These are phyloP conservation scores for Novymonas esmeraldas DNA, from an alignment of 208 protist genomes.

Conservation along the genomic window DNA sequence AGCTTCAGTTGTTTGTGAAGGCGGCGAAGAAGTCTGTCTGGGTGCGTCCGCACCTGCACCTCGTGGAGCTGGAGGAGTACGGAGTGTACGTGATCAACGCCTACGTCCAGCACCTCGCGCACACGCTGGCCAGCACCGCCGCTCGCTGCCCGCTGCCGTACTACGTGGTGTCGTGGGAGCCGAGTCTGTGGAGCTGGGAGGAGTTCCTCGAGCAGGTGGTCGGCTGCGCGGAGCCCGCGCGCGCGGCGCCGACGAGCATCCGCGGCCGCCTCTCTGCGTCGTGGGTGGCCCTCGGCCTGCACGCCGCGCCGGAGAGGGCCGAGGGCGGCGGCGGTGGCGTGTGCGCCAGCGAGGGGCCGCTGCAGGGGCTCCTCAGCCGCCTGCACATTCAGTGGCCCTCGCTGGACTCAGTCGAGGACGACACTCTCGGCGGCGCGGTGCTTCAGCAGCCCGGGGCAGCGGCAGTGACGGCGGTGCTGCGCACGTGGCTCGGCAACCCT, in stretches of 20 bases:
- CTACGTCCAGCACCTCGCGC: constrained; percentile 20
- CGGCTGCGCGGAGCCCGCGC: constrained; percentile 16
- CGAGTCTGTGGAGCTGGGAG: constrained; percentile 20
- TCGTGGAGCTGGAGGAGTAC: constrained; percentile 34
- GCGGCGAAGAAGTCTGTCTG: constrained; percentile 16
- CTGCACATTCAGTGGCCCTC: constrained; percentile 26
- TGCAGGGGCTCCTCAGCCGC: constrained; percentile 29
- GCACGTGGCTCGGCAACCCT: constrained; percentile 24
- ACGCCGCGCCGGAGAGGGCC: constrained; percentile 19
- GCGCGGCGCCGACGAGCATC: constrained; percentile 31
- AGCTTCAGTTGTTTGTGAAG: constrained; percentile 32
- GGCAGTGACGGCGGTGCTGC: constrained; percentile 17
- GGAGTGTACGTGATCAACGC: constrained; percentile 43
- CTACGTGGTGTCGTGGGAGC: constrained; percentile 37
- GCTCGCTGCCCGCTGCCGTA: constrained; percentile 17
- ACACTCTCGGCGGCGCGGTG: constrained; percentile 26
- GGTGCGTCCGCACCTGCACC: constrained; percentile 30
- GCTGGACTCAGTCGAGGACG: constrained; percentile 24
- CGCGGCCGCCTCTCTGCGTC: constrained; percentile 22
- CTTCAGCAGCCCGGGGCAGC: constrained; percentile 20
- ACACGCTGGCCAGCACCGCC: constrained; percentile 12
- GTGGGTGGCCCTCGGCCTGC: constrained; percentile 30
- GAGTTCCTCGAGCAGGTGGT: constrained; percentile 21
- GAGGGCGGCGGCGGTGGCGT: constrained; percentile 27
- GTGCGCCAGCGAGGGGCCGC: constrained; percentile 29